Conservation (phyloP, 1,284 basidiomycete species). For the Amylostereum areolatum region DNA sequence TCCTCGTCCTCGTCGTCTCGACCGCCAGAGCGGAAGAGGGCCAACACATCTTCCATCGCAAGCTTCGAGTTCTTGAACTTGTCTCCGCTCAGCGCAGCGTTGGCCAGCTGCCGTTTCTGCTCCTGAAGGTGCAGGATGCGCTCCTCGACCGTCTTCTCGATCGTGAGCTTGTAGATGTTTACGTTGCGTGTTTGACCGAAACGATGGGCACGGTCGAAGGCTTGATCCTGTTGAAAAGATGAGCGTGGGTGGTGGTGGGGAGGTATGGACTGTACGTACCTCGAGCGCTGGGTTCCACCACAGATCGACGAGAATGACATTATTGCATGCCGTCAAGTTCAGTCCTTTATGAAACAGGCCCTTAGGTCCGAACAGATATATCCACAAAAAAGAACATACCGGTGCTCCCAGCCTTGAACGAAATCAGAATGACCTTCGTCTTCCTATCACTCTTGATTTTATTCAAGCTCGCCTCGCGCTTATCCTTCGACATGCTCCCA, state of each 20-base stretch:
- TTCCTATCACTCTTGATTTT: conserved; percentile 61
- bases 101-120: conserved; percentile 80
- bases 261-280: conserved; percentile 28
- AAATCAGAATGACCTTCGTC: conserved; percentile 82
- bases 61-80: conserved; percentile 82
- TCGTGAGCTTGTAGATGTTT: conserved; percentile 90
- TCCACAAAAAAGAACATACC: conserved; percentile 34
- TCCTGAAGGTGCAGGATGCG: conserved; percentile 83
- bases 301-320: conserved; percentile 87
- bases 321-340: conserved; percentile 92
- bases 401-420: conserved; percentile 93
- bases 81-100: conserved; percentile 84
- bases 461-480: conserved; percentile 71
- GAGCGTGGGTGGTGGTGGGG: conserved; percentile 1
- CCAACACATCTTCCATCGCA: conserved; percentile 80
- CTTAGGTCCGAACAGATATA: not conserved
- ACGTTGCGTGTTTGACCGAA: conserved; percentile 82
- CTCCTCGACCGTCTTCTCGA: conserved; percentile 87
- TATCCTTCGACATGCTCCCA: conserved; percentile 74
- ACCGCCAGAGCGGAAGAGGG: conserved; percentile 59
- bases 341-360: conserved; percentile 48
- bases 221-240: conserved; percentile 59
- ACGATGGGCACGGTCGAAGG: conserved; percentile 90
- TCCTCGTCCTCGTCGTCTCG: conserved; percentile 50
- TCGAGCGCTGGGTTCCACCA: conserved; percentile 96